Conservation (phyloP, 2,329 filamentous ascomycete genomes). For the Penicillium corylophilum region DNA sequence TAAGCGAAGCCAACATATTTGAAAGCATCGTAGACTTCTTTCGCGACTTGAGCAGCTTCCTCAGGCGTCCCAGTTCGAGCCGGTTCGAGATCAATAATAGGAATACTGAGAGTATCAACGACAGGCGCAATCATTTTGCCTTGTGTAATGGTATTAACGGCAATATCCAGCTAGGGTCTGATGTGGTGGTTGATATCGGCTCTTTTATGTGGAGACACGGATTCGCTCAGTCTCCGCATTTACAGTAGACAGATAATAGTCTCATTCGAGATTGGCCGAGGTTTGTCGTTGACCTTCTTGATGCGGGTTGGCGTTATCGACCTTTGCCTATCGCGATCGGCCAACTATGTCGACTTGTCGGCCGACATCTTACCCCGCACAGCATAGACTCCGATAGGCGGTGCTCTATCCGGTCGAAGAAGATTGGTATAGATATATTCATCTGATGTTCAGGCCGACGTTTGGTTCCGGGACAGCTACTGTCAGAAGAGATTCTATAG, state of each 20-base stretch:
- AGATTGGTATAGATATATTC: neutral
- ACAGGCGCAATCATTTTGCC: neutral
- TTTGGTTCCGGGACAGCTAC: neutral
- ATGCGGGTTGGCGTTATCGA: conserved; percentile 4
- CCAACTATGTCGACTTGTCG: neutral
- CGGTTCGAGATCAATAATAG: conserved; percentile 3
- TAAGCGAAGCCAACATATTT: conserved; percentile 6
- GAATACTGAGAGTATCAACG: neutral
- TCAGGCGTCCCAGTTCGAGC: neutral
- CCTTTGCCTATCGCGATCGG: neutral
- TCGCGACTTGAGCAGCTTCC: neutral
- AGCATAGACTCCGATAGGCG: neutral
- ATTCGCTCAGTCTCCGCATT: neutral
- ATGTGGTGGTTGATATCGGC: neutral
- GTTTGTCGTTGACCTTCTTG: conserved; percentile 1
- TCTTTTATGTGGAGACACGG: neutral
- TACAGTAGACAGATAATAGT: neutral
- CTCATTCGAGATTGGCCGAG: conserved; percentile 1
- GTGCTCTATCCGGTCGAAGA: neutral
- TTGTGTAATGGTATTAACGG: neutral
- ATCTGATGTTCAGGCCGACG: neutral
- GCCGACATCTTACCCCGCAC: neutral
- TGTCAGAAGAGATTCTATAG: neutral
- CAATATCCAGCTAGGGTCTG: neutral
- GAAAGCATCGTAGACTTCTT: conserved; percentile 3